These are phyloP conservation scores for Podospora anserina DNA, from an alignment of 495 filamentous ascomycete genomes.

Conservation along the genomic window DNA sequence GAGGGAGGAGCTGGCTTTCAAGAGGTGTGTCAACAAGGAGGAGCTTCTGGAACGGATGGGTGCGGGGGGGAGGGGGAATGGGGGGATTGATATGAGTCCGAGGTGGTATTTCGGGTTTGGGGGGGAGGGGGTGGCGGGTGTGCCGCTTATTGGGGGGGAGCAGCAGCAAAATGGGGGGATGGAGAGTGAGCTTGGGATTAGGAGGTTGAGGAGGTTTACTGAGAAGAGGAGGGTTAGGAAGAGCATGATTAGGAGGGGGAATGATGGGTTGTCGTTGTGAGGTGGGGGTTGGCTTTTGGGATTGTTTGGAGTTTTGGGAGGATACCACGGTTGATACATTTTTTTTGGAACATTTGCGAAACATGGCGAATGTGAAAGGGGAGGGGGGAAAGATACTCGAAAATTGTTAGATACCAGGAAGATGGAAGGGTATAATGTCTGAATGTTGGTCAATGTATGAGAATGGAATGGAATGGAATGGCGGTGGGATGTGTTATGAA, in stretches of 20 bases:
- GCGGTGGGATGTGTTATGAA: neutral
- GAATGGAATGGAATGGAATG: neutral
- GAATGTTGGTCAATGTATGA: slow-evolving; percentile 2
- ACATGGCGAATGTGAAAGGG: neutral
- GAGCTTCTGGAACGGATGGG: slow-evolving; percentile 37
- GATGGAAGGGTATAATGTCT: neutral
- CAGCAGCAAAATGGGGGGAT: neutral
- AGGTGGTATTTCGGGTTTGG: slow-evolving; percentile 35
- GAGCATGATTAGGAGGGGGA: slow-evolving; percentile 29
- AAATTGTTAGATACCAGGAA: neutral
- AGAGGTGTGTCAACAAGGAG: slow-evolving; percentile 24
- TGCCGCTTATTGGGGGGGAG: slow-evolving; percentile 10
- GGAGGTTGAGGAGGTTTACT: slow-evolving; percentile 40
- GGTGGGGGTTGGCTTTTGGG: slow-evolving; percentile 4
- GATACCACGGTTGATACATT: neutral
- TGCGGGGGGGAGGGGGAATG: slow-evolving; percentile 28
- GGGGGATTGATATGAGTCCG: slow-evolving; percentile 20
- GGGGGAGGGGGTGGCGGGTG: neutral
- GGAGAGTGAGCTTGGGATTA: slow-evolving; percentile 34
- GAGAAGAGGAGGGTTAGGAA: slow-evolving; percentile 38
- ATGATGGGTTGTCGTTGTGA: slow-evolving; percentile 12
- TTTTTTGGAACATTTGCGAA: neutral
- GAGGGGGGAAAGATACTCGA: too few species aligned
- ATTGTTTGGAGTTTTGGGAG: neutral
- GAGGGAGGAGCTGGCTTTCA: slow-evolving; percentile 63